Base-by-base conservation (phyloP, 768 basidiomycete genomes). In the Leccinum boreale region DNA sequence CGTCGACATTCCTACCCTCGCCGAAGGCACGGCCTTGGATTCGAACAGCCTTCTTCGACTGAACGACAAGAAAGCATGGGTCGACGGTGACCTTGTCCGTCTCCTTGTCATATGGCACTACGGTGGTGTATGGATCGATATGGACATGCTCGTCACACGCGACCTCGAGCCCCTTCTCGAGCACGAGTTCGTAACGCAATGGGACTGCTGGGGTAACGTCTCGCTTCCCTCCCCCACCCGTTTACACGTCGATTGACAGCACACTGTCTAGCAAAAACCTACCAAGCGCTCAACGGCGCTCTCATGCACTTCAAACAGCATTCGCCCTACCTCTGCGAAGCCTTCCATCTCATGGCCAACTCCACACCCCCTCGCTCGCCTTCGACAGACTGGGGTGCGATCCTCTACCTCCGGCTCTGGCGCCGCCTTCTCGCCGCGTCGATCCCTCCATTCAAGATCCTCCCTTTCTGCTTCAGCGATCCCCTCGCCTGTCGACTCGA, bases 241-340 rank as follows among this genome's bases (percentile, higher is more conserved):
- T 44, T 44, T 31, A 14, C 24, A 24, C 28, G 31, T 35, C 17
- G 12, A 36, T 54, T 66, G 53, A 69, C 44, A 17, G 55, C 50
- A 39, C n/a, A 3, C 10, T 2, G 10, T 17, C 2, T 69, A 90
- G 89, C 85, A 73, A 89, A 90, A 73, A 73, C 79, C 7, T 89
- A 89, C 69, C 80, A 82, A 53, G 84, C 92, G 3, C 83, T 97
- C 58, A 97, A 97, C 69, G 96, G 96, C 54, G 94, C 95, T 2
- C 78, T 98, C 29, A 94, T 98, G 90, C 90, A 90, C 71, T 98
- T 98, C 78, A 82, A 80, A 59, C 79, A 83, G 67, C 84, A 87
- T 72, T 98, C 96, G 7, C 93, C 96, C 6, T 98, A 97, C 76
- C 87, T 98, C 46, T 98, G 96, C 78, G 94, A 97, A 75, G 91